Evolutionary conservation across 495 filamentous ascomycete genomes (phyloP), one percentile per base, ranked within the genome.

Genomic region (Daldinia grandis): DNA sequence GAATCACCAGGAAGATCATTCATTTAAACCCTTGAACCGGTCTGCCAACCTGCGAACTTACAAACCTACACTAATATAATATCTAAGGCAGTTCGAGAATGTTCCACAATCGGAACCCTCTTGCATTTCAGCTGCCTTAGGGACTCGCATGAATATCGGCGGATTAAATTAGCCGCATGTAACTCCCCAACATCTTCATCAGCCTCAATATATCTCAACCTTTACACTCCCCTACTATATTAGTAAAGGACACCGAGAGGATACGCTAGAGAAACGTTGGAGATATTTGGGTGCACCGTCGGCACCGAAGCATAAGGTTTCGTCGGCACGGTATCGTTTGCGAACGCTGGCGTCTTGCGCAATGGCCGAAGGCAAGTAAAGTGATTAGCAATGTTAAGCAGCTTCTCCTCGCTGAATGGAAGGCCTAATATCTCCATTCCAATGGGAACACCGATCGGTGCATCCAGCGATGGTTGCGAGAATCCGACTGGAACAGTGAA

Each of bases 341-440:
- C 81, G 62, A 82, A 80, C 14, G 63, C 44, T 28, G 87, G 86
- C 67, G 78, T 75, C 72, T 71, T 80, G 65, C 87, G 82, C 38
- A 82, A 74, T 12, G 79, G 75, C 14, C 79, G 76, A n/a, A 88
- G 67, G 5, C 60, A 40, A 24, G 67, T 66, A 35, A 81, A 71
- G 42, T 76, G 74, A 14, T 58, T 69, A 15, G 78, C 79, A 19
- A 89, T 80, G 35, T 83, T 79, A 17, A 91, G 74, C 64, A 91
- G 58, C 47, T 77, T 78, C 10, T 79, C 80, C 66, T 92, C 89
- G 8, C 55, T 75, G 79, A 84, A 87, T 3, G 80, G 80, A 66
- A 74, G 69, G 0, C 89, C 88, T 65, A 91, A 76, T 58, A 91
- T 84, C 78, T 91, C 89, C 80, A 90, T 82, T 2, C 89, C 89